Percentiles rank a stretch among this genome's conserved stretches.
These are phyloP conservation scores for Akanthomyces dipterigenus DNA, from an alignment of 2,329 filamentous ascomycete species.

Conservation along the genomic window DNA sequence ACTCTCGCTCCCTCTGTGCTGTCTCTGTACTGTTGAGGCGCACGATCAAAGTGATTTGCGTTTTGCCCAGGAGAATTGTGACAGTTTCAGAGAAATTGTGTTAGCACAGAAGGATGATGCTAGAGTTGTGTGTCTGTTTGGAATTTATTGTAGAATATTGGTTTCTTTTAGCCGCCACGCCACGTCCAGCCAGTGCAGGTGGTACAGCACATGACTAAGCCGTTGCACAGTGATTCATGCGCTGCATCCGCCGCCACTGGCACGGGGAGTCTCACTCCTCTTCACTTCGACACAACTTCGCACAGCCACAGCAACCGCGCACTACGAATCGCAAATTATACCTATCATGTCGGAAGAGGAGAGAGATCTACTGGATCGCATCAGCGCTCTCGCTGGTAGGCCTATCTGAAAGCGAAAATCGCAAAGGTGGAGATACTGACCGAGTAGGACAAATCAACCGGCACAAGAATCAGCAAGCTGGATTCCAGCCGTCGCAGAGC, in stretches of 20 bases:
- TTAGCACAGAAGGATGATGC: neutral
- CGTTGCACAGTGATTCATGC: neutral
- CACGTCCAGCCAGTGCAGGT: neutral
- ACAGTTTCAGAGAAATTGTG: neutral
- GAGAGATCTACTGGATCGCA: slow-evolving; percentile 46
- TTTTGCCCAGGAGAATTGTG: neutral
- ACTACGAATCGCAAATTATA: neutral
- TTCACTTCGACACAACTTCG: neutral
- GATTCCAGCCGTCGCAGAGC: slow-evolving; percentile 24
- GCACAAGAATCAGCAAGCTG: slow-evolving; percentile 59
- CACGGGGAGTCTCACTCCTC: too few species aligned
- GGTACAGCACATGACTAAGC: slow-evolving; percentile 6
- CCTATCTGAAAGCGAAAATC: slow-evolving; percentile 13
- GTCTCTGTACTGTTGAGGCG: too few species aligned
- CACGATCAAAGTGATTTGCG: neutral
- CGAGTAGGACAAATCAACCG: slow-evolving; percentile 68
- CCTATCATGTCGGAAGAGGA: slow-evolving; percentile 41
- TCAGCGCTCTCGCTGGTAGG: slow-evolving; percentile 45
- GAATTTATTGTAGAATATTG: neutral
- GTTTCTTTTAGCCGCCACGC: neutral
- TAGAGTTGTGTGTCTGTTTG: neutral
- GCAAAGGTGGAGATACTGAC: slow-evolving; percentile 18
- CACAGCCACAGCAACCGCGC: neutral
- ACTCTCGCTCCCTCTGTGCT: neutral
- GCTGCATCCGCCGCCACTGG: neutral